Evolutionary conservation across 2,329 filamentous ascomycete genomes (phyloP), one percentile per base, ranked within the genome.

Genomic region (Fusarium oligoseptatum): DNA sequence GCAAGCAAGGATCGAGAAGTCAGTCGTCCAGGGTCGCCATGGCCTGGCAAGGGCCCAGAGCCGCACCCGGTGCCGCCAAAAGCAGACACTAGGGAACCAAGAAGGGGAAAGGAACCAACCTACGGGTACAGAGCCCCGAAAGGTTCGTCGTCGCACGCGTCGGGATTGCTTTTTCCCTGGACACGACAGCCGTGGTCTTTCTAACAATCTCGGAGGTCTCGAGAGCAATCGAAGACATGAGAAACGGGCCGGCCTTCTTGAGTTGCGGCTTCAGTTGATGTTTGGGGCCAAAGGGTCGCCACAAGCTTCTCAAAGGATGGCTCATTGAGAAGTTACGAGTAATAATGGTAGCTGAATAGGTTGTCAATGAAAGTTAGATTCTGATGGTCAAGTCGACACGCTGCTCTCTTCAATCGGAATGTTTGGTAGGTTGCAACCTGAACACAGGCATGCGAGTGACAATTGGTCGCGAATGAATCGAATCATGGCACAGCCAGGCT

Each of bases 321-420:
- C 27, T 32, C 27, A 32, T 12, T n/a, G 17, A 52, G 48, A 32
- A 27, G 48, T 3, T 20, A 27, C 17, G 27, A 52, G 48, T 32
- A 32, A 32, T 32, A 32, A 52, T 52, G 48, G 48, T 17, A 32
- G 17, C 17, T 10, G 48, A 24, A 48, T 7, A 20, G 34, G 22
- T 58, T 50, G 22, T 24, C n/a, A 37, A 48, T 60, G 32, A 48
- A 61, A n/a, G 45, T 39, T 58, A 32, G 29, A 24, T 41, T 24
- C 45, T 39, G 34, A 29, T 29, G 39, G n/a, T 29, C 24, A 58
- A 62, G 29, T 45, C 32, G 32, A 68, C 20, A 60, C 65, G 39
- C 43, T 52, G 29, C 22, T 34, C 56, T 37, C 29, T 20, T 48
- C 20, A 34, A 41, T n/a, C 22, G 73, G 75, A 77, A 78, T 77